phyloP scores from a whole-genome alignment of 1,139 yeast species.

The Lodderomyces margitis region DNA sequence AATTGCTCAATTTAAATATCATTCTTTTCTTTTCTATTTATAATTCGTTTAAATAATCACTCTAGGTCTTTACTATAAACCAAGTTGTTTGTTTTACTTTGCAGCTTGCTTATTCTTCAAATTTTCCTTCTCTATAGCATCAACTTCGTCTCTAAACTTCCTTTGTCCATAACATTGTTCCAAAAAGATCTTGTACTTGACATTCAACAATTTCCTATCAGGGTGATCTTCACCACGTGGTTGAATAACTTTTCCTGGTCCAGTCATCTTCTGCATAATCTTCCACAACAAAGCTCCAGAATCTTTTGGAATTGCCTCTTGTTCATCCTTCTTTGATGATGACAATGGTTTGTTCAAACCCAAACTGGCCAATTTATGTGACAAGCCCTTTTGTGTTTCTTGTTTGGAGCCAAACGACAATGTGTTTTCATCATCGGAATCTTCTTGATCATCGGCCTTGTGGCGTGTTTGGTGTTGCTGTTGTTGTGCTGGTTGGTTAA shows the following conservation, averaged over 20 bases:
- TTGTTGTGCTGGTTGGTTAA: slow-evolving; percentile 31
- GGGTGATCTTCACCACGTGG: slow-evolving; percentile 60
- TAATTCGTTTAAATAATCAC: no score
- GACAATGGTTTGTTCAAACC: slow-evolving; percentile 39
- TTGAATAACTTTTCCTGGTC: slow-evolving; percentile 72
- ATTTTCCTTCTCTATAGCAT: slow-evolving; percentile 46
- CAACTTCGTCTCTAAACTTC: slow-evolving; percentile 69
- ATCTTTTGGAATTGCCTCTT: slow-evolving; percentile 5
- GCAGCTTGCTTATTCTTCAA: slow-evolving; percentile 14
- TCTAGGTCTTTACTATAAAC: background rate
- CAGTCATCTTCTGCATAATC: slow-evolving; percentile 80
- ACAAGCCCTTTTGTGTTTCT: slow-evolving; percentile 48
- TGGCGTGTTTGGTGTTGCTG: slow-evolving; percentile 13
- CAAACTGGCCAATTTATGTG: slow-evolving; percentile 36
- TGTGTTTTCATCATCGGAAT: slow-evolving; percentile 44
- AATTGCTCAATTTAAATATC: no score
- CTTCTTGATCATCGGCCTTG: slow-evolving; percentile 23
- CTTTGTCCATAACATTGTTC: slow-evolving; percentile 85
- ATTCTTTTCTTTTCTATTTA: slow-evolving; percentile 1
- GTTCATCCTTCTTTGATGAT: slow-evolving; percentile 10
- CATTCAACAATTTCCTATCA: slow-evolving; percentile 67
- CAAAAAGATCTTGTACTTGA: slow-evolving; percentile 79
- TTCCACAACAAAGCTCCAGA: slow-evolving; percentile 71
- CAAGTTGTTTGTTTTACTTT: slow-evolving; percentile 6
- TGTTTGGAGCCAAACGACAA: slow-evolving; percentile 60